Evolutionary conservation across 164 flowering plant genomes (phyloP).

Genomic region (Magnolia kwangsiensis): DNA sequence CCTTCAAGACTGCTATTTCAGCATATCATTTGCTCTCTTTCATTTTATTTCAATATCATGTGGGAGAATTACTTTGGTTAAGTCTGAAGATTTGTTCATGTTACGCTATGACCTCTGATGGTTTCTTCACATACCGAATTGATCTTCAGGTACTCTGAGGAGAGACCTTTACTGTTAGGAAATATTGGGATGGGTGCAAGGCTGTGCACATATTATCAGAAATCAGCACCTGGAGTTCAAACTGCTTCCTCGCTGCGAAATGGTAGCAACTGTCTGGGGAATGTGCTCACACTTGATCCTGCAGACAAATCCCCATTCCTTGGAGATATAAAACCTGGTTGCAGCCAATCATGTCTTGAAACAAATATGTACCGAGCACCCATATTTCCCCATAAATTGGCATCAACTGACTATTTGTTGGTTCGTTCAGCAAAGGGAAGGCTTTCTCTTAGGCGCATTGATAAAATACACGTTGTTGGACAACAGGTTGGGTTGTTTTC

Average conservation of each 20-base stretch:
- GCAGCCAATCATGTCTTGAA: constrained; percentile 75
- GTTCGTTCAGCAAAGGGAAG: constrained; percentile 95
- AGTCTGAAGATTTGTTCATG: neutral
- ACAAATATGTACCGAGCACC: constrained; percentile 96
- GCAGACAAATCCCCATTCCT: constrained; percentile 96
- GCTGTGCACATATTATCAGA: constrained; percentile 88
- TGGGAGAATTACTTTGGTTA: too few relatives aligned
- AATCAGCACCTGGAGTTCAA: constrained; percentile 68
- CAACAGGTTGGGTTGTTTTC: constrained; percentile 71
- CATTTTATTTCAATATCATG: neutral
- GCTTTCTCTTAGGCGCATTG: constrained; percentile 89
- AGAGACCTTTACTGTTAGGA: constrained; percentile 85
- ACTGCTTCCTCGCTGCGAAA: constrained; percentile 52
- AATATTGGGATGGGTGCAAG: constrained; percentile 98
- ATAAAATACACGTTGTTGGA: constrained; percentile 80
- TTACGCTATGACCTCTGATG: neutral
- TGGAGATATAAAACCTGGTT: constrained; percentile 86
- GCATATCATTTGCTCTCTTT: neutral
- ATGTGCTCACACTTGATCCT: constrained; percentile 64
- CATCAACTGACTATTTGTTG: constrained; percentile 84
- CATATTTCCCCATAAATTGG: constrained; percentile 72
- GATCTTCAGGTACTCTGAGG: constrained; percentile 83
- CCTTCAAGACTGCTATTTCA: neutral
- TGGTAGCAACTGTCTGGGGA: constrained; percentile 54
- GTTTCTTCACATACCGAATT: neutral